Percentiles rank a stretch among this genome's conserved stretches.
Evolutionary conservation across 2,329 filamentous ascomycete species (phyloP).

Genomic region (Colletotrichum nymphaeae): DNA sequence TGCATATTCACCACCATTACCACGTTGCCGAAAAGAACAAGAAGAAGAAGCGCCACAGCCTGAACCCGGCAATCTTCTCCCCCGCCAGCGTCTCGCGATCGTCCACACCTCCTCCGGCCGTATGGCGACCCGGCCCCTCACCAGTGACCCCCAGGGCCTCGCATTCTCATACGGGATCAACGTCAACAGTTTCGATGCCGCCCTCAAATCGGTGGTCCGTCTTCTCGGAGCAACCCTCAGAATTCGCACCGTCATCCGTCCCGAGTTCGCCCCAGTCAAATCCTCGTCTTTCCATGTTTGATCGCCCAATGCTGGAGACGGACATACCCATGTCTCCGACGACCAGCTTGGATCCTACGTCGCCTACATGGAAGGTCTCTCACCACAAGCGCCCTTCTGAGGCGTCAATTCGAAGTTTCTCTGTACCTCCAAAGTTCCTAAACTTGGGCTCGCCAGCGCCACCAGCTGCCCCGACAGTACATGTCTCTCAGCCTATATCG

Average conservation of each 20-base stretch:
- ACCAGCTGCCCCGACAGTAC: constrained; percentile 38
- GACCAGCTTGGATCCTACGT: constrained; percentile 77
- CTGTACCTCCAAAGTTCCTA: constrained; percentile 41
- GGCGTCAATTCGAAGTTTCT: constrained; percentile 51
- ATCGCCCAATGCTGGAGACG: constrained; percentile 73
- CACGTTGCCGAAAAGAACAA: constrained; percentile 76
- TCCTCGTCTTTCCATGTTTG: constrained; percentile 81
- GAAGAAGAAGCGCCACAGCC: constrained; percentile 78
- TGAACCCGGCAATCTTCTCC: constrained; percentile 72
- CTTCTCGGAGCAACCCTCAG: constrained; percentile 70
- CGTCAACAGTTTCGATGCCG: constrained; percentile 57
- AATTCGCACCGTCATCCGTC: constrained; percentile 77
- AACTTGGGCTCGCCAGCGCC: constrained; percentile 32
- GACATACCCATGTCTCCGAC: constrained; percentile 86
- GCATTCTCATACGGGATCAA: constrained; percentile 60
- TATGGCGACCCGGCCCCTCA: constrained; percentile 51
- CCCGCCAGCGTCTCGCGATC: constrained; percentile 56
- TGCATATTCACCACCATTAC: constrained; percentile 96
- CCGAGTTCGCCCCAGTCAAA: constrained; percentile 85
- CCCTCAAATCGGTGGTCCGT: constrained; percentile 71
- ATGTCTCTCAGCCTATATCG: constrained; percentile 36
- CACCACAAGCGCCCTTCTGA: constrained; percentile 69
- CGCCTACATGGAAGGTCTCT: constrained; percentile 64
- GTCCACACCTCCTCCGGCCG: constrained; percentile 54
- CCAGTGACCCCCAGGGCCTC: constrained; percentile 54